A percentile compares a stretch with the other conserved stretches of the same genome.
phyloP scores from a whole-genome alignment of 352 stramenopile genomes.

The Phytophthora pini region DNA sequence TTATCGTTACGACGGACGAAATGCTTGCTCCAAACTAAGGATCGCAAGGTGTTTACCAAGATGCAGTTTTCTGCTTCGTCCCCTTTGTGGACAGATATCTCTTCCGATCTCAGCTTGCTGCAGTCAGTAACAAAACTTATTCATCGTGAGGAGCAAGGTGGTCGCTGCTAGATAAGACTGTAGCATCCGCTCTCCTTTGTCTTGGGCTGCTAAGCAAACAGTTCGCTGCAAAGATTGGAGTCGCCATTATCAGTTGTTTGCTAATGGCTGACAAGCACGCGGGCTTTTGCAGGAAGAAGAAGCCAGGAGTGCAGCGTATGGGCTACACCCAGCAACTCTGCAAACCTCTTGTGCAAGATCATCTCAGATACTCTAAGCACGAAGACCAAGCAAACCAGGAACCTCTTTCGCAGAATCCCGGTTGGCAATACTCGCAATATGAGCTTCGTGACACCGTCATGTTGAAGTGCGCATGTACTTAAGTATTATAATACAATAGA shows the following conservation, averaged over 20 bases:
- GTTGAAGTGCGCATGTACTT: too few species aligned
- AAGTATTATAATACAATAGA: too few species aligned
- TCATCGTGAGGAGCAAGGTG: not conserved
- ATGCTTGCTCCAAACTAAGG: not conserved
- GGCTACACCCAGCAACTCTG: constrained; percentile 12
- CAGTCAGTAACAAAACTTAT: not conserved
- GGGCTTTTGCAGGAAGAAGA: constrained; percentile 24
- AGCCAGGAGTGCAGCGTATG: constrained; percentile 15
- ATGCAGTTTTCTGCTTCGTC: too few species aligned
- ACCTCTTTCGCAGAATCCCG: not conserved
- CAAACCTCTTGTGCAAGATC: not conserved
- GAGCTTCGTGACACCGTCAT: too few species aligned
- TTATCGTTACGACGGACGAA: not conserved
- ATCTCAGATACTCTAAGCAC: not conserved
- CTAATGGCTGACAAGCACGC: constrained; percentile 11
- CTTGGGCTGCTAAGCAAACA: too few species aligned
- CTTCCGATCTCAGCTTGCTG: not conserved
- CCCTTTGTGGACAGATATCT: too few species aligned
- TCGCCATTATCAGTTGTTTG: too few species aligned
- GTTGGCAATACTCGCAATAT: too few species aligned
- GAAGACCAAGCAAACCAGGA: not conserved
- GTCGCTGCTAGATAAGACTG: not conserved
- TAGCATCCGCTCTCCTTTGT: too few species aligned
- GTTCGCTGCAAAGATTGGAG: too few species aligned
- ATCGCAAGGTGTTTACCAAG: not conserved